Conservation (phyloP, 1,284 basidiomycete genomes). For the Trametes sp. region DNA sequence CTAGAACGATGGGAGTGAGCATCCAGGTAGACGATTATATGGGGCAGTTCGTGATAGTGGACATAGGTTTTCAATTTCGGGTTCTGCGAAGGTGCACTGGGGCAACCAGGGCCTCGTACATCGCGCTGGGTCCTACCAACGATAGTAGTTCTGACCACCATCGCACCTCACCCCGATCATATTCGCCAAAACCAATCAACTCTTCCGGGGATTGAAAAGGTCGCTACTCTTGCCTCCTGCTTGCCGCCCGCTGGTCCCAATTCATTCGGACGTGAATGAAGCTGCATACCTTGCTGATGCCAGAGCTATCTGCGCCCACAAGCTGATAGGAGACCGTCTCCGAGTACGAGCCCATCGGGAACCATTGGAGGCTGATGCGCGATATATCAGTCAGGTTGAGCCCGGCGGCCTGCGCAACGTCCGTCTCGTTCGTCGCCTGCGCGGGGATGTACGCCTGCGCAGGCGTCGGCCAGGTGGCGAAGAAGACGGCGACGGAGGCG, state of each 20-base stretch:
- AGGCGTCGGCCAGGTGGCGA: slow-evolving; percentile 8
- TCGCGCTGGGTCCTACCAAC: no score
- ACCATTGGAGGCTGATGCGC: slow-evolving; percentile 70
- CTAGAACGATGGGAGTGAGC: slow-evolving; percentile 41
- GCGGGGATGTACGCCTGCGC: slow-evolving; percentile 71
- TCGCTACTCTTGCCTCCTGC: no score
- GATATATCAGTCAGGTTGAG: slow-evolving; percentile 65
- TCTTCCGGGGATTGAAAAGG: no score
- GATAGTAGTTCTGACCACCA: no score
- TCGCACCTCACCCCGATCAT: no score
- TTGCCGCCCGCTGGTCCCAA: not conserved
- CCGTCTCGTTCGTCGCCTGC: slow-evolving; percentile 70
- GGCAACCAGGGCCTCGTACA: no score
- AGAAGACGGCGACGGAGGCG: not conserved
- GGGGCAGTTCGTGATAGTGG: no score
- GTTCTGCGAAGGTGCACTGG: no score
- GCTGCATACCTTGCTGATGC: slow-evolving; percentile 58
- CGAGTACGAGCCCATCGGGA: slow-evolving; percentile 51
- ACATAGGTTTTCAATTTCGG: no score
- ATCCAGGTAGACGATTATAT: not conserved
- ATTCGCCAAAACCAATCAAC: no score
- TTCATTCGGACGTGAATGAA: not conserved
- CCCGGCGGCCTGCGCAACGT: slow-evolving; percentile 53
- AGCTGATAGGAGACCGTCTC: slow-evolving; percentile 68
- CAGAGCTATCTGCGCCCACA: slow-evolving; percentile 54